Conservation (phyloP, 2,329 filamentous ascomycete genomes). For the Aureobasidium sp. region DNA sequence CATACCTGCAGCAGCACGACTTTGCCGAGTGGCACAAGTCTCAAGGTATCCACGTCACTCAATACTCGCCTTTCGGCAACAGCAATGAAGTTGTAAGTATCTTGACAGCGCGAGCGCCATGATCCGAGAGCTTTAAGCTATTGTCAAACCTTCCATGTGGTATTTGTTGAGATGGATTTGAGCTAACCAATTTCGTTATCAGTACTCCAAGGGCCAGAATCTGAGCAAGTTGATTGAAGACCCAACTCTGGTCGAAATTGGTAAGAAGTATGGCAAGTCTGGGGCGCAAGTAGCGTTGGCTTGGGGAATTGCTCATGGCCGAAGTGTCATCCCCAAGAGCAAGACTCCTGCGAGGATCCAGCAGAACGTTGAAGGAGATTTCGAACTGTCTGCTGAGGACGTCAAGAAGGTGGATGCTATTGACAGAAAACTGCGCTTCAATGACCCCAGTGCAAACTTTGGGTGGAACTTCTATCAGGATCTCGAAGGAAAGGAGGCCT, state of each 20-base stretch:
- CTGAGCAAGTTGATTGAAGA: slow-evolving; percentile 47
- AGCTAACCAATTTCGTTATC: not conserved
- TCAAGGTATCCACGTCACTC: slow-evolving; percentile 47
- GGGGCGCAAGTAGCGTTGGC: slow-evolving; percentile 47
- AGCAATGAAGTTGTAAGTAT: slow-evolving; percentile 7
- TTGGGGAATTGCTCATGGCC: slow-evolving; percentile 47
- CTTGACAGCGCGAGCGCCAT: too few relatives aligned
- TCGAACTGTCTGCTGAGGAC: slow-evolving; percentile 52
- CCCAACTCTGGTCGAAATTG: slow-evolving; percentile 42
- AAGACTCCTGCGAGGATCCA: slow-evolving; percentile 34
- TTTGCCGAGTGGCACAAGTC: slow-evolving; percentile 45
- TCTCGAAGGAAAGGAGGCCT: slow-evolving; percentile 47
- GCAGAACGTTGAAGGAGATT: slow-evolving; percentile 41
- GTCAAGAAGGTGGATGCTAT: slow-evolving; percentile 48
- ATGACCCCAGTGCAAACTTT: slow-evolving; percentile 51
- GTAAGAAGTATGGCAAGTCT: slow-evolving; percentile 45
- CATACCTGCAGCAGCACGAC: slow-evolving; percentile 44
- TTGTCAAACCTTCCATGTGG: not conserved
- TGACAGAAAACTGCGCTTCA: slow-evolving; percentile 57
- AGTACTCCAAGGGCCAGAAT: slow-evolving; percentile 37
- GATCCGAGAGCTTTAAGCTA: too few relatives aligned
- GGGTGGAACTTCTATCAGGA: slow-evolving; percentile 53
- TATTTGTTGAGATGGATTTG: not conserved
- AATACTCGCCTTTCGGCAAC: slow-evolving; percentile 47
- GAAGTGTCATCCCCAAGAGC: slow-evolving; percentile 48